A percentile compares a stretch with the other conserved stretches of the same genome.
phyloP scores from a whole-genome alignment of 768 basidiomycete species.

The Imleria badia region DNA sequence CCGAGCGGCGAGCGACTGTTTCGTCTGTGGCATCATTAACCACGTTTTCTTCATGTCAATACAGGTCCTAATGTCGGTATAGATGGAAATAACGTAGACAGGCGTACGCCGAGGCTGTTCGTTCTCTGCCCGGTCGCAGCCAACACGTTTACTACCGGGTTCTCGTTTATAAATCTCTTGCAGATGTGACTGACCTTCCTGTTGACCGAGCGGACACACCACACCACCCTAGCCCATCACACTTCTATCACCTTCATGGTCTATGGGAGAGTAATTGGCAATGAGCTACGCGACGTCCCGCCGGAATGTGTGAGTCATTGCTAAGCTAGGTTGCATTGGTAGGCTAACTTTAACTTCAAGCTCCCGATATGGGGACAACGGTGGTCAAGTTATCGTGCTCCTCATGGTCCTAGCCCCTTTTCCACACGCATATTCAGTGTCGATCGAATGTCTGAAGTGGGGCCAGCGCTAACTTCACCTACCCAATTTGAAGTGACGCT shows the following conservation, averaged over 20 bases:
- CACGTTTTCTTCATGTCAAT: constrained; percentile 31
- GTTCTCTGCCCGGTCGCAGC: constrained; percentile 13
- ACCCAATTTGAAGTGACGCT: constrained; percentile 19
- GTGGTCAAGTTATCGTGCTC: constrained; percentile 24
- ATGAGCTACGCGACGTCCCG: constrained; percentile 31
- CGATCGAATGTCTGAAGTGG: constrained; percentile 23
- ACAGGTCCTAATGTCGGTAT: constrained; percentile 10
- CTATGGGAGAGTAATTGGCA: constrained; percentile 31
- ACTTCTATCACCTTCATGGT: constrained; percentile 19
- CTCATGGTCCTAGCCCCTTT: constrained; percentile 28
- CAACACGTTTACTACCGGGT: constrained; percentile 22
- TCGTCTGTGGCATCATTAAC: constrained; percentile 10
- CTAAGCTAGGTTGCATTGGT: neutral
- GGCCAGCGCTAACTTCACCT: constrained; percentile 20
- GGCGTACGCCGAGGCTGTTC: constrained; percentile 26
- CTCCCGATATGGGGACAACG: constrained; percentile 35
- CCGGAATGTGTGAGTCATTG: constrained; percentile 26
- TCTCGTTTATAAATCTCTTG: constrained; percentile 27
- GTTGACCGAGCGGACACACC: constrained; percentile 18
- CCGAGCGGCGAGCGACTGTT: constrained; percentile 11
- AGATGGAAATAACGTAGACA: constrained; percentile 19
- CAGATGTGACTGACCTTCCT: constrained; percentile 15
- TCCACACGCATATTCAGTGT: constrained; percentile 19
- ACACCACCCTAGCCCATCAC: constrained; percentile 15
- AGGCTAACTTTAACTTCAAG: constrained; percentile 18